A percentile compares a stretch with the other conserved stretches of the same genome.
phyloP scores from a whole-genome alignment of 768 basidiomycete species.

The Hygrocybe punicea region DNA sequence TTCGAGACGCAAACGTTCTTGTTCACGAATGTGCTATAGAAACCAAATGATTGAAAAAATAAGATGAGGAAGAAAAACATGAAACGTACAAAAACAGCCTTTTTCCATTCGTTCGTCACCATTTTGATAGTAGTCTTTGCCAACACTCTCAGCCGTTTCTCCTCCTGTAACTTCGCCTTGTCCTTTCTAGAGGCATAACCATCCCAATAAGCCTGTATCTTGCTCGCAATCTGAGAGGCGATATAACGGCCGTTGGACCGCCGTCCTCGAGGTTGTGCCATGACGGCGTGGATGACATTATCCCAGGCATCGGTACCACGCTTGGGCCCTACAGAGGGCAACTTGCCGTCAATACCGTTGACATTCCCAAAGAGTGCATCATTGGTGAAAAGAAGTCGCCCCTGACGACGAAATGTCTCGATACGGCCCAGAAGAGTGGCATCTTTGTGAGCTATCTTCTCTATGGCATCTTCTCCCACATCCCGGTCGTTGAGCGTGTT shows the following conservation, averaged over 20 bases:
- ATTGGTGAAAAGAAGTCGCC: constrained; percentile 39
- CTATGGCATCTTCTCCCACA: constrained; percentile 34
- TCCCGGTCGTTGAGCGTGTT: constrained; percentile 49
- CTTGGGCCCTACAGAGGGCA: constrained; percentile 28
- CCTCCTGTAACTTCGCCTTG: constrained; percentile 55
- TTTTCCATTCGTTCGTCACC: constrained; percentile 80
- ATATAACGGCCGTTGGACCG: constrained; percentile 39
- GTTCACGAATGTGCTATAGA: constrained; percentile 67
- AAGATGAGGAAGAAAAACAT: neutral
- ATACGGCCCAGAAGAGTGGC: constrained; percentile 36
- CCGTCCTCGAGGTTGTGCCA: constrained; percentile 24
- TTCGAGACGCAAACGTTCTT: constrained; percentile 58
- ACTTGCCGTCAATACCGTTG: constrained; percentile 20
- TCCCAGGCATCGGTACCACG: constrained; percentile 57
- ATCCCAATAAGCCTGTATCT: constrained; percentile 76
- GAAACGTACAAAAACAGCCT: constrained; percentile 72
- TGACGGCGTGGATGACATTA: constrained; percentile 48
- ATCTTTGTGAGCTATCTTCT: constrained; percentile 25
- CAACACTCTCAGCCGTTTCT: constrained; percentile 59
- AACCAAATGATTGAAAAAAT: neutral
- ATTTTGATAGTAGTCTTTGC: constrained; percentile 71
- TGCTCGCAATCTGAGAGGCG: constrained; percentile 56
- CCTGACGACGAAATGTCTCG: constrained; percentile 34
- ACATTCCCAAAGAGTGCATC: constrained; percentile 34
- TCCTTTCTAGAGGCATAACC: constrained; percentile 59